Base-by-base conservation (phyloP, 108 stramenopile genomes). In the Cyclotella cryptica region DNA sequence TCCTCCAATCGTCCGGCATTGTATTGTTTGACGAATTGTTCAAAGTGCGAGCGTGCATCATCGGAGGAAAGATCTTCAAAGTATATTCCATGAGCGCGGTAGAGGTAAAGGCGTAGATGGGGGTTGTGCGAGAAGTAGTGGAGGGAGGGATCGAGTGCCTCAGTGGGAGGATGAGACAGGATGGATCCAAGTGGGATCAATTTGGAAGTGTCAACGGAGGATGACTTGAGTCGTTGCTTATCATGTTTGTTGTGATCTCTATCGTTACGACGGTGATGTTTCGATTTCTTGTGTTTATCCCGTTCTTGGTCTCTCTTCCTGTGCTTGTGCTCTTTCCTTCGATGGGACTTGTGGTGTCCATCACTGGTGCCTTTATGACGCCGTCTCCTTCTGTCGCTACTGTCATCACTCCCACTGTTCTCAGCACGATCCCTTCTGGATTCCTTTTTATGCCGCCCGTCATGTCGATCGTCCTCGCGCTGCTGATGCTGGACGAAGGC, bases 41-140 rank as follows among this genome's bases (percentile, higher is more conserved):
- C 52, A 80, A 95, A 95, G 21, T 86, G 87, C 47, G 78, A 68
- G 10, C 71, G 82, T 0, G 94, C 51, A 72, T 92, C 87, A 26
- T 88, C 71, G 0, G 87, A 83, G 0, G 76, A 66, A 24, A 95
- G 52, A 67, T 92, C 94, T 62, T 91, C 90, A 85, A 95, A 95
- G 71, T 83, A 72, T 0, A 78, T 61, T 18, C 91, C 89, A 57
- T 92, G 85, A 46, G 80, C 71, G 6, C 94, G 84, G 68, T 87
- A 93, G 30, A 95, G 75, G 53, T 88, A 95, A 0, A 93, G 82
- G 76, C 88, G 90, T 8, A 93, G 87, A 64, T 95, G 89, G 4
- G 86, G 70, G 76, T 93, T 91, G 65, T 79, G 91, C 28, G 88
- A 83, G 74, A 89, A 95, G 66, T 93, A 95, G 55, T 93, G 84